Evolutionary conservation across 352 stramenopile genomes (phyloP), one percentile per base, ranked within the genome.

Genomic region (Pythium sukuiense): DNA sequence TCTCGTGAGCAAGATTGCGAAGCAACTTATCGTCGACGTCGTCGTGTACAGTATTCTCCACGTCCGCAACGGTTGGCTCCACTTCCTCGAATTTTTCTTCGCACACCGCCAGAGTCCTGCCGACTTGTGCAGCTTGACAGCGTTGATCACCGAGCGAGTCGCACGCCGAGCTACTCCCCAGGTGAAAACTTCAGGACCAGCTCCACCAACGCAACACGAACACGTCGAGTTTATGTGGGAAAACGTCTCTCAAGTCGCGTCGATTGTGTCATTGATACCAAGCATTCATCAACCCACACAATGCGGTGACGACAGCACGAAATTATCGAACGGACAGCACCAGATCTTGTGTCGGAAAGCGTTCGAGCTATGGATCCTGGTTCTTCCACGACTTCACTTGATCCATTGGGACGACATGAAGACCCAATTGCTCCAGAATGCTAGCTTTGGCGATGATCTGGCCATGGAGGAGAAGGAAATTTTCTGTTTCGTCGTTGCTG

Each of bases 1-100:
- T 16, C 71, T 93, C 2, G 78, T 86, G 20, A 43, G 56, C 49
- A 81, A 71, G 29, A 71, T 92, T 39, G 73, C 73, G 6, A 88
- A 86, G 18, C 72, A 88, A 20, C 72, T 93, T 26, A 77, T 89
- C 29, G 72, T 85, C 12, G 82, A 93, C 33, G 82, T 93, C 11
- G 62, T 88, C 45, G 73, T 87, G 16, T 92, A 93, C 64, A 89
- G 77, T 53, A 71, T 92, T 6, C 61, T 92, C 18, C 65, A 87
- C 33, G 85, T 93, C 30, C 82, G 76, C 48, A 91, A 90, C 39
- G 87, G 87, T 1, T 95, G 87, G 87, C 81, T 93, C 65, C 77
- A 93, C 64, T 81, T 92, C 29, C 61, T 93, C 33, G 87, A 95
- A 57, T 80, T 90, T 65, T 89, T 87, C 68, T 95, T 91, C 60